Conservation (phyloP, 768 basidiomycete genomes). For the Pisolithus microcarpus region DNA sequence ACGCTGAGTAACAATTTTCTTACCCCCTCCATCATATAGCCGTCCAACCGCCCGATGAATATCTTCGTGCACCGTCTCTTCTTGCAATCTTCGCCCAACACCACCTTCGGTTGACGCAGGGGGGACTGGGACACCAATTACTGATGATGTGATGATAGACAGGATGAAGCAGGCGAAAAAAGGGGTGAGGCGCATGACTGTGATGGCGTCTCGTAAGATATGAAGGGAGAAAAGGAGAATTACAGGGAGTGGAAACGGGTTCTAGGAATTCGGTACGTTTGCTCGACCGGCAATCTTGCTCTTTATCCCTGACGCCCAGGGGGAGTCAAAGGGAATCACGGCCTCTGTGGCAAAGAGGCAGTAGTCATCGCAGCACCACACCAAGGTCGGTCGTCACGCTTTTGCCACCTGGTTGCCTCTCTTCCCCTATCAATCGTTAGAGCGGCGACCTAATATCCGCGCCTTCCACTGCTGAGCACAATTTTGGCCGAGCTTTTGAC, state of each 20-base stretch:
- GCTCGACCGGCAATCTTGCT: no score
- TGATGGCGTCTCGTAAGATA: neutral
- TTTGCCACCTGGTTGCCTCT: no score
- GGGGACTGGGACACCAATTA: conserved; percentile 12
- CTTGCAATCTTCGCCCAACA: neutral
- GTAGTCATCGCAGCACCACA: no score
- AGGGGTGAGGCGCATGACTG: conserved; percentile 11
- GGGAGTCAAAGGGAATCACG: no score
- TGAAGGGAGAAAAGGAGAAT: neutral
- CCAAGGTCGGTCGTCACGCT: no score
- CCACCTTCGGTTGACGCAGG: neutral
- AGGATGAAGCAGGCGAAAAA: conserved; percentile 8
- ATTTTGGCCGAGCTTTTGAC: neutral
- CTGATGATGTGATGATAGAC: conserved; percentile 10
- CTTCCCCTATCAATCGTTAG: no score
- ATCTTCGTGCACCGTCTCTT: neutral
- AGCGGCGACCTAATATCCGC: neutral
- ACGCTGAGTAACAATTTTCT: neutral
- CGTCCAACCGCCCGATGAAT: neutral
- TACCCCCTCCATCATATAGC: neutral
- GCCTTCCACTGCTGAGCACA: neutral
- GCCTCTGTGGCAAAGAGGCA: no score
- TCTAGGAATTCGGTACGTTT: no score
- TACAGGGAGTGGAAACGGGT: neutral
- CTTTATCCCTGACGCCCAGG: no score